Conservation (phyloP, 2,329 filamentous ascomycete genomes). For the Colletotrichum karsti region DNA sequence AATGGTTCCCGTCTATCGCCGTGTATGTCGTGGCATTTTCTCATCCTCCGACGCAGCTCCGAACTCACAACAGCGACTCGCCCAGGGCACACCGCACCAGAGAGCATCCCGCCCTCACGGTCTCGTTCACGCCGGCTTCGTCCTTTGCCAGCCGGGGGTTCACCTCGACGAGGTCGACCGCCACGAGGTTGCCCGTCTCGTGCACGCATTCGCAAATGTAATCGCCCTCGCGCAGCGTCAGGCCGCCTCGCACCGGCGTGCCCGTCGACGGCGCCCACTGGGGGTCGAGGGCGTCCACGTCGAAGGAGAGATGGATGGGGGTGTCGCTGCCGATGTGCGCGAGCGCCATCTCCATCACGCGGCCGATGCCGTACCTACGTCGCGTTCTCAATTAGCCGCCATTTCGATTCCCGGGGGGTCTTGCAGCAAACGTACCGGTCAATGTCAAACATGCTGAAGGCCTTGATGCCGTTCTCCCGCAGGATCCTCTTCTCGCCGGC, state of each 20-base stretch:
- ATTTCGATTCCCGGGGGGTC: neutral
- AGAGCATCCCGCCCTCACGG: constrained; percentile 88
- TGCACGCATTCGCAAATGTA: constrained; percentile 93
- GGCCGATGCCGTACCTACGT: constrained; percentile 85
- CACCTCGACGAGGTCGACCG: constrained; percentile 85
- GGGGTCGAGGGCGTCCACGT: constrained; percentile 95
- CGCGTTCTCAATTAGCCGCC: neutral
- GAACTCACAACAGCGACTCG: constrained; percentile 82
- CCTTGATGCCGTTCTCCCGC: constrained; percentile 88
- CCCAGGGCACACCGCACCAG: constrained; percentile 91
- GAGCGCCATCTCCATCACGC: constrained; percentile 97
- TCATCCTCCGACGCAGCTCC: neutral
- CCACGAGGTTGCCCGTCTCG: constrained; percentile 79
- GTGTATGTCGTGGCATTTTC: neutral
- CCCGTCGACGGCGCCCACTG: constrained; percentile 97
- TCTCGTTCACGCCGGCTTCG: constrained; percentile 78
- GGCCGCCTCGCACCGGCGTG: constrained; percentile 89
- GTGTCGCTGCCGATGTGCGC: constrained; percentile 94
- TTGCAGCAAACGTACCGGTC: constrained; percentile 59
- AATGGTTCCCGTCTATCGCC: neutral
- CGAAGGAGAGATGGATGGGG: constrained; percentile 96
- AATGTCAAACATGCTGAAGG: constrained; percentile 98
- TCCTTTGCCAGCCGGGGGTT: constrained; percentile 76
- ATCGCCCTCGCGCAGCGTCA: constrained; percentile 94
- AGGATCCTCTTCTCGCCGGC: constrained; percentile 93